These are phyloP conservation scores for Botrytis byssoidea DNA, from an alignment of 2,329 filamentous ascomycete species.

Conservation along the genomic window DNA sequence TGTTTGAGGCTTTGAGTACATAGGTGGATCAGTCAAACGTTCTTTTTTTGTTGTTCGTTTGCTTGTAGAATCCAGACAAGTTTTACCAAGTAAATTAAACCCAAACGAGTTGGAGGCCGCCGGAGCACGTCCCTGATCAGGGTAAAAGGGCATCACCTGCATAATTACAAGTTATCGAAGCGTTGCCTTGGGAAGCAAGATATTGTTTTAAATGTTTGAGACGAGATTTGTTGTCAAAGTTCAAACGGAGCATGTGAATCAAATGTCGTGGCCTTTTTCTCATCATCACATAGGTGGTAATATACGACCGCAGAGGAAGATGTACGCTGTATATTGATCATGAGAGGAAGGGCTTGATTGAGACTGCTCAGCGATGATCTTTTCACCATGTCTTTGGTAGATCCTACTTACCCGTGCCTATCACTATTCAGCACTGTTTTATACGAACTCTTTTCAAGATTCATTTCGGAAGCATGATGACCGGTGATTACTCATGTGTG, in stretches of 20 bases:
- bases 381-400: background rate
- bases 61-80: background rate
- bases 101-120: conserved; percentile 11
- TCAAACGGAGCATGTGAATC: conserved; percentile 1
- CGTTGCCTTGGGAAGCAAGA: conserved; percentile 8
- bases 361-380: background rate
- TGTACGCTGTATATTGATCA: background rate
- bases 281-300: background rate
- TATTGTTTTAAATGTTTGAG: background rate
- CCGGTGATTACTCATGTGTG: conserved; percentile 3
- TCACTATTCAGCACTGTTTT: background rate
- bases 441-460: background rate
- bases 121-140: conserved; percentile 18
- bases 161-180: conserved; percentile 13
- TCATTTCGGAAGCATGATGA: conserved; percentile 8
- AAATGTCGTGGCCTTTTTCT: background rate
- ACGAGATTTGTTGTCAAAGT: background rate
- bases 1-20: background rate
- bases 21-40: conserved; percentile 3
- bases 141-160: conserved; percentile 1
- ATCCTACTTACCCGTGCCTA: conserved; percentile 6
- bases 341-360: background rate
- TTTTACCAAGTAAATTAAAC: background rate
- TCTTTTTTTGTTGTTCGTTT: background rate
- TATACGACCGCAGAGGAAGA: background rate